These are phyloP conservation scores for Porodaedalea pini DNA, from an alignment of 1,284 basidiomycete species.

Conservation along the genomic window DNA sequence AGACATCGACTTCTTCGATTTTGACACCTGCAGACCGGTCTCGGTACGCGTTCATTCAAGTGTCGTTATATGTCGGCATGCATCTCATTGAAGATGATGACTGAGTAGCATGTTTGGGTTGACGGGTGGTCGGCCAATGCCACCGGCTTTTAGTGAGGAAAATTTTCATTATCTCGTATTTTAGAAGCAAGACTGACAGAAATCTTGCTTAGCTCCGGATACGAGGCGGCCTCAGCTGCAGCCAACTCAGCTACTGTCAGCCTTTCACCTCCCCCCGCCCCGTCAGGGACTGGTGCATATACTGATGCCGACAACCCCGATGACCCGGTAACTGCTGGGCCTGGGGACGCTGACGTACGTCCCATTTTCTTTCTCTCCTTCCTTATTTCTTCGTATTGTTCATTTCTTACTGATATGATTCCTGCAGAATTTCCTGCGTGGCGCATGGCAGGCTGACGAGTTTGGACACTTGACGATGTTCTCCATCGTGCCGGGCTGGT, in stretches of 20 bases:
- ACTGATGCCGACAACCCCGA: conserved; percentile 4
- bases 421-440: conserved; percentile 9
- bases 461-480: conserved; percentile 12
- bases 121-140: conserved; percentile 14
- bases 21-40: conserved; percentile 9
- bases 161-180: background rate
- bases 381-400: background rate
- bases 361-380: background rate
- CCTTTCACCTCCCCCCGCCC: background rate
- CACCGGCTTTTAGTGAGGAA: conserved; percentile 9
- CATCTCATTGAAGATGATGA: background rate
- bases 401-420: background rate
- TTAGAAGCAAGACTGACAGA: background rate
- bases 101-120: conserved; percentile 10
- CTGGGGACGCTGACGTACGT: background rate
- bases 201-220: conserved; percentile 2
- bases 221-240: background rate
- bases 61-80: background rate
- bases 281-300: conserved; percentile 4
- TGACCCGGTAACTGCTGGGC: background rate
- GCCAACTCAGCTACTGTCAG: background rate
- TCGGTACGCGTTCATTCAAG: background rate
- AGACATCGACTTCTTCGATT: conserved; percentile 14
- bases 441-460: conserved; percentile 13
- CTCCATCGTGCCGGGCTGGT: conserved; percentile 14